Base-by-base conservation (phyloP, 495 filamentous ascomycete species). In the Aspergillus steynii region DNA sequence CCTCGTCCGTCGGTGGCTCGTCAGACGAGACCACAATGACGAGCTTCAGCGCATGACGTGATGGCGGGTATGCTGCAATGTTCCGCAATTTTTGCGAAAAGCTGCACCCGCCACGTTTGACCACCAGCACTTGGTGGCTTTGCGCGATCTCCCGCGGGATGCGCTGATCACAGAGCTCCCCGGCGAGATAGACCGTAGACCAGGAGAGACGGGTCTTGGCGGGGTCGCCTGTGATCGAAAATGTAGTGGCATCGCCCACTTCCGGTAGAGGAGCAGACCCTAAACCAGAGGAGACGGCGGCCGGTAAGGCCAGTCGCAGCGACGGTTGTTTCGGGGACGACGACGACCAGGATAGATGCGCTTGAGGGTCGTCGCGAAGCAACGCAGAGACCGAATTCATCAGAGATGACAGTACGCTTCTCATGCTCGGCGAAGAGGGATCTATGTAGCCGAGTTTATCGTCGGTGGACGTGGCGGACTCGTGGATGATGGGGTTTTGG, bases 51-150 rank as follows among this genome's bases (percentile, higher is more conserved):
- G 85, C 75, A 9, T 64, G 63, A 2, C 81, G 70, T 0, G 78
- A 79, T 0, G 91, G 89, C 12, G 86, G 76, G 69, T 85, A 92
- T 9, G 86, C 84, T 12, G 95, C 92, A 45, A 99, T 91, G 64
- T 91, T 93, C 28, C 80, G 80, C 0, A 98, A 77, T 68, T 99
- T 99, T 34, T 89, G 79, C 6, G 82, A 84, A 74, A 98, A 98
- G 46, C 80, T 89, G 75, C 95, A 99, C 3, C 85, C 87, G 25
- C 95, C 95, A 26, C 95, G 88, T 34, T 85, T 87, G 60, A 98
- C 82, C 29, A 97, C 83, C 59, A 99, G 84, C 15, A 97, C 79
- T 62, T 96, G 86, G 72, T 96, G 82, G n/a, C 76, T 78, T 14
- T 84, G 85, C 0, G 84, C 80, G 3, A 88, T 79, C 1, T 82